phyloP scores from a whole-genome alignment of 257 asterid species.

The Perilla frutescens region DNA sequence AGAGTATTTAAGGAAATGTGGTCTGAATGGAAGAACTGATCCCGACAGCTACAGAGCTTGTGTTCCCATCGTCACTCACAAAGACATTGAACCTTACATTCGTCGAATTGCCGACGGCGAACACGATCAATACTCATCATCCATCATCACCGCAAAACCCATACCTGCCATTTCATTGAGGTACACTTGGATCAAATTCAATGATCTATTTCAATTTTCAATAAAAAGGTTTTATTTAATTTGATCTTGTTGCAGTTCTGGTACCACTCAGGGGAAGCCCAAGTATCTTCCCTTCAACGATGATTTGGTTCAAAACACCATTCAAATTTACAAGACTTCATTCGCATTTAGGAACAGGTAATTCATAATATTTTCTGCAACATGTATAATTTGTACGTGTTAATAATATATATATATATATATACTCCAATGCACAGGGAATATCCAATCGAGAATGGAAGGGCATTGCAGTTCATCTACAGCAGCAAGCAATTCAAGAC shows the following conservation, averaged over 20 bases:
- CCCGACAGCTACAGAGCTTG: conserved; percentile 52
- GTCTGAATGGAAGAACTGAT: conserved; percentile 71
- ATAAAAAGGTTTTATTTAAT: not conserved
- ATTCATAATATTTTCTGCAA: too few relatives aligned
- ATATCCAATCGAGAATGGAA: conserved; percentile 73
- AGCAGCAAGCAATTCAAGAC: conserved; percentile 81
- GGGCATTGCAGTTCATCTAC: conserved; percentile 79
- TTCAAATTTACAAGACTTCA: conserved; percentile 75
- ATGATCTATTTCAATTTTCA: not conserved
- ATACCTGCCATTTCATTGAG: conserved; percentile 71
- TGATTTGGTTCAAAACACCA: conserved; percentile 61
- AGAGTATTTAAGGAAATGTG: conserved; percentile 63
- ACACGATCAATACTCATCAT: conserved; percentile 39
- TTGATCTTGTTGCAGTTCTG: conserved; percentile 61
- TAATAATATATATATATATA: too few relatives aligned
- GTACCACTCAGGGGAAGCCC: conserved; percentile 86
- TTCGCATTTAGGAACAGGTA: conserved; percentile 75
- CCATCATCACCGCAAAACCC: conserved; percentile 66
- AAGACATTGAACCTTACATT: conserved; percentile 66
- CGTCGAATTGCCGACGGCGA: conserved; percentile 64
- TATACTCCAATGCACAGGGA: conserved; percentile 46
- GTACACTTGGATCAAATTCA: conserved; percentile 30
- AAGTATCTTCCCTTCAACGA: conserved; percentile 86
- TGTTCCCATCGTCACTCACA: conserved; percentile 70
- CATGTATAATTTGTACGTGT: too few relatives aligned